Conservation (phyloP, 495 filamentous ascomycete species). For the Penicillium canescens region DNA sequence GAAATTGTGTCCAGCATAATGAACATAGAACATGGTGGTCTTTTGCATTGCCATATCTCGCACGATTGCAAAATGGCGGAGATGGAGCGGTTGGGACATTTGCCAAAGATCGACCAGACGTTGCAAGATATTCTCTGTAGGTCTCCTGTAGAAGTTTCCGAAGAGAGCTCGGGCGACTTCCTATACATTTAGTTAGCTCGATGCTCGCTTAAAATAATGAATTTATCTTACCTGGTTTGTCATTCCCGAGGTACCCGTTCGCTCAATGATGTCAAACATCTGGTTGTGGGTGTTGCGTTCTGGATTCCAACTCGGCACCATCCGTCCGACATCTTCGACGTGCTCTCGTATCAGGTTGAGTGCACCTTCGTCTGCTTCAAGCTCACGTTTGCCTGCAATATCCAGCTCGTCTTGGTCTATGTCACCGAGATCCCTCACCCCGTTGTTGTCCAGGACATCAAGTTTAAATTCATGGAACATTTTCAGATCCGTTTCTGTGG, state of each 20-base stretch:
- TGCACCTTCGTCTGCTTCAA: constrained; percentile 20
- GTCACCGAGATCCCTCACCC: constrained; percentile 18
- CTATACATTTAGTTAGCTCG: constrained; percentile 21
- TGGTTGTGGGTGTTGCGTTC: constrained; percentile 53
- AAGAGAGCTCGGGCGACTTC: constrained; percentile 49
- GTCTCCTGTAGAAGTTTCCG: constrained; percentile 57
- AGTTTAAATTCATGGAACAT: constrained; percentile 49
- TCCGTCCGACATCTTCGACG: constrained; percentile 35
- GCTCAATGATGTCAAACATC: constrained; percentile 53
- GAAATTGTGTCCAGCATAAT: constrained; percentile 59
- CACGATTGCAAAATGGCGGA: constrained; percentile 63
- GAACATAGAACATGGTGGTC: constrained; percentile 56
- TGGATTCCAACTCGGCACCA: constrained; percentile 56
- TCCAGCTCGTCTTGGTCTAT: constrained; percentile 37
- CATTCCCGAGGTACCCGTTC: constrained; percentile 50
- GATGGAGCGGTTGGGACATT: constrained; percentile 60
- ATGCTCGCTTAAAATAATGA: background rate
- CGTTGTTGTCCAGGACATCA: constrained; percentile 29
- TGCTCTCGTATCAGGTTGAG: constrained; percentile 24
- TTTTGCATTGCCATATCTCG: constrained; percentile 56
- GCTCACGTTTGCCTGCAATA: constrained; percentile 11
- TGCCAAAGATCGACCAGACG: constrained; percentile 61
- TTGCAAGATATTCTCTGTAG: constrained; percentile 55
- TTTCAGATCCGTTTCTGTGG: constrained; percentile 62
- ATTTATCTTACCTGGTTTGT: constrained; percentile 47